Conservation (phyloP, 208 protist genomes). For the Trichomonas tenax region DNA sequence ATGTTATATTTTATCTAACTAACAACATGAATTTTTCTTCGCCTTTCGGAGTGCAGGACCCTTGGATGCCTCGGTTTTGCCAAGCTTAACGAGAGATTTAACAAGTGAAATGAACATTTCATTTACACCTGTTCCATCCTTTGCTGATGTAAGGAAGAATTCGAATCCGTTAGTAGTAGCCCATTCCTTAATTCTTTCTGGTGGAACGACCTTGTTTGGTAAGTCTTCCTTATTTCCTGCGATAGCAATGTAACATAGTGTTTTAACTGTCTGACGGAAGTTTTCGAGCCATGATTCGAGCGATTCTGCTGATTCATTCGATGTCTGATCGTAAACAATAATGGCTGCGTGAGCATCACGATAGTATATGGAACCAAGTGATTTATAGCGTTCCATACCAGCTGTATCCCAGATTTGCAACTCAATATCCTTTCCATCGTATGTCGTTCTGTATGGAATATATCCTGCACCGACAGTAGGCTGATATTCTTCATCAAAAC, state of each 20-base stretch:
- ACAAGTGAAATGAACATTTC: background rate
- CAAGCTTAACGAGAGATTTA: background rate
- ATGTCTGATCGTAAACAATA: background rate
- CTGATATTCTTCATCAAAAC: conserved; percentile 12
- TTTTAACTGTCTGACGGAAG: background rate
- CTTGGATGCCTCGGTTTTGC: background rate
- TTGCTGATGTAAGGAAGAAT: background rate
- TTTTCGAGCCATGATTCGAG: background rate
- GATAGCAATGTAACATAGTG: background rate
- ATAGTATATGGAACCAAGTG: background rate
- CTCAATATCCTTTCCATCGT: background rate
- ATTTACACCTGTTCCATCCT: background rate
- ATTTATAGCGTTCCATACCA: background rate
- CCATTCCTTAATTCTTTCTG: background rate
- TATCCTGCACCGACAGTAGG: conserved; percentile 13
- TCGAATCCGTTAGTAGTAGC: background rate
- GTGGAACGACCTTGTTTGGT: background rate
- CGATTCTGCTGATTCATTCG: background rate
- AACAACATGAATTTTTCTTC: background rate
- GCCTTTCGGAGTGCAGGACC: background rate
- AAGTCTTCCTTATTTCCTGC: background rate
- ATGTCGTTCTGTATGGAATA: background rate
- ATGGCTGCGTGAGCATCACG: background rate
- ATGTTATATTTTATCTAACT: too few relatives aligned
- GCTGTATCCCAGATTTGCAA: conserved; percentile 14